Evolutionary conservation across 2,329 filamentous ascomycete genomes (phyloP), one percentile per base, ranked within the genome.

Genomic region (Aureobasidium vineae): DNA sequence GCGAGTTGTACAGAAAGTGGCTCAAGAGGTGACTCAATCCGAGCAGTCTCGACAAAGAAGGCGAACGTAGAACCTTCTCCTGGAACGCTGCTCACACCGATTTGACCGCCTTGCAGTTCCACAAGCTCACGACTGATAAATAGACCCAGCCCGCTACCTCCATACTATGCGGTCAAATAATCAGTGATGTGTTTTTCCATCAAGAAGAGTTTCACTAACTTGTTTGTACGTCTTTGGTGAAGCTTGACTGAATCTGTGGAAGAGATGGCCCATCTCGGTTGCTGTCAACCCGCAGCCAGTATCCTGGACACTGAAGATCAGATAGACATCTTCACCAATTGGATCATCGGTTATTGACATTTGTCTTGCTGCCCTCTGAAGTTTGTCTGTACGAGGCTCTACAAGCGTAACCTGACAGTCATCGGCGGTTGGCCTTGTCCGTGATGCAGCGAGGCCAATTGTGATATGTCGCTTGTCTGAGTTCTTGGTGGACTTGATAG

Each of bases 61-160:
- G 83, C 85, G 74, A 89, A 89, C 1, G 83, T 87, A 72, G 85
- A 88, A 43, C 87, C 87, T 15, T 81, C 73, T n/a, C 84, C 86
- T 67, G 82, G 81, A 50, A 80, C 74, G 0, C 86, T 88, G 1
- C 79, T 78, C 15, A 90, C 85, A 1, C 87, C 88, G 38, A 90
- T 89, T 50, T 86, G 83, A 1, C 88, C 88, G n/a, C 86, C 86
- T 73, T 68, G 68, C 4, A 69, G 57, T 21, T 90, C 88, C 1
- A 86, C 86, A 15, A 90, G 79, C 33, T 86, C 82, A 16, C 86
- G 82, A 49, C 84, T 87, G 65, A 90, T 90, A 72, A 89, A 90
- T 0, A 90, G 78, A 0, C 88, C 88, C 1, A 90, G 79, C 0
- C 88, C 88, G 0, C 85, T 88, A 0, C 88, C 88, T 23, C 88